Percentiles rank a stretch among this genome's conserved stretches.
phyloP scores from a whole-genome alignment of 179 eudicot species.

The Corrigiola litoralis region DNA sequence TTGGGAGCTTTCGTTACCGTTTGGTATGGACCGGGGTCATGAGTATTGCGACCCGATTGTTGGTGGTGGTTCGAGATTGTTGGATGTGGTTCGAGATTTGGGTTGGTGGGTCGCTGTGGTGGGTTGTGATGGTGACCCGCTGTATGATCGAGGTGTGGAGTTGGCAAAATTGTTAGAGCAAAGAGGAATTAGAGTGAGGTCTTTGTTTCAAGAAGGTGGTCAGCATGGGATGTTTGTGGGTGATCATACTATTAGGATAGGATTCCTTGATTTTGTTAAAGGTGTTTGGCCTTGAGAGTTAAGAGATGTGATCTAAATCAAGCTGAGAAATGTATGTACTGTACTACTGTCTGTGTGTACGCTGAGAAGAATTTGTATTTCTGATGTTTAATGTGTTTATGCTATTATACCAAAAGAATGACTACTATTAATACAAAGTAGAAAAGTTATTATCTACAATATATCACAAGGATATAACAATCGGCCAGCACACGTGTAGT shows the following conservation, averaged over 20 bases:
- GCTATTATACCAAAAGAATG: too few species aligned
- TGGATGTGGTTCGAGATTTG: constrained; percentile 1
- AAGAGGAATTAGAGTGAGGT: constrained; percentile 25
- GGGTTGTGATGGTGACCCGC: constrained; percentile 31
- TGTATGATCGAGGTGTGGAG: constrained; percentile 35
- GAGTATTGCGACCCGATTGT: constrained; percentile 31
- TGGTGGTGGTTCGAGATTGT: constrained; percentile 5
- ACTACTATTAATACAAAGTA: too few species aligned
- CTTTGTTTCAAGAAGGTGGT: constrained; percentile 15
- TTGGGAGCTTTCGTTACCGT: constrained; percentile 46
- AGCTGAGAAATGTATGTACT: too few species aligned
- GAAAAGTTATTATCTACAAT: too few species aligned
- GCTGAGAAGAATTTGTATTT: too few species aligned
- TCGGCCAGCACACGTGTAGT: too few species aligned
- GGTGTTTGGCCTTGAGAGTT: neutral
- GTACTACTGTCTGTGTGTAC: too few species aligned
- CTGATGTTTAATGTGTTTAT: too few species aligned
- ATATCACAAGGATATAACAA: too few species aligned
- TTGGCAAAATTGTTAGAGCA: constrained; percentile 28
- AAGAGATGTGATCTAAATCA: too few species aligned
- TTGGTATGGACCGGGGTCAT: constrained; percentile 36
- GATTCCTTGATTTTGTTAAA: neutral
- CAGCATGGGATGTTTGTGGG: constrained; percentile 31
- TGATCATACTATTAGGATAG: neutral
- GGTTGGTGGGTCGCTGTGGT: constrained; percentile 37